Conservation (phyloP, 2,329 filamentous ascomycete species). For the Chalaropsis thielavioides region DNA sequence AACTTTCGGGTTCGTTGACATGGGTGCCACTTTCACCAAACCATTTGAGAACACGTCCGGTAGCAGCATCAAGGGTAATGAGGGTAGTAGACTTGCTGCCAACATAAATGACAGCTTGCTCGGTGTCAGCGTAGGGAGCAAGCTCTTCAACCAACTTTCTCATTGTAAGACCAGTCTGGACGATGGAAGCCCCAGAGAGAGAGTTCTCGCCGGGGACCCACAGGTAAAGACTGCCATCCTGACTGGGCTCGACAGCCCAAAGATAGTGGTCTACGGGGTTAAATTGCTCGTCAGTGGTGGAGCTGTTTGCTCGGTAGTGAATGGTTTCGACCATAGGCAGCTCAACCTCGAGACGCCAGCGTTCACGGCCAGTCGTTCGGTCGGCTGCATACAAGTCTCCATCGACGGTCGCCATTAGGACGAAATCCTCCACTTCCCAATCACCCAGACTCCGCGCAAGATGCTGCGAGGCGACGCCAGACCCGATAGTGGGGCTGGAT, state of each 20-base stretch:
- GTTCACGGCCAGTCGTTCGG: slow-evolving; percentile 66
- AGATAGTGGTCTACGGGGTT: slow-evolving; percentile 68
- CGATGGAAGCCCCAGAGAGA: slow-evolving; percentile 31
- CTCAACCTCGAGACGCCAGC: slow-evolving; percentile 74
- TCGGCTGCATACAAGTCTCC: slow-evolving; percentile 87
- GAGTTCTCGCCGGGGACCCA: slow-evolving; percentile 50
- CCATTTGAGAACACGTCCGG: slow-evolving; percentile 66
- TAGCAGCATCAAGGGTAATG: slow-evolving; percentile 76
- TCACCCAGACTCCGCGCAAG: slow-evolving; percentile 95
- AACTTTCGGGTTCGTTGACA: slow-evolving; percentile 58
- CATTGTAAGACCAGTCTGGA: slow-evolving; percentile 58
- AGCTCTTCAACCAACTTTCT: slow-evolving; percentile 78
- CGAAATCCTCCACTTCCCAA: slow-evolving; percentile 99
- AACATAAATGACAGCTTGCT: slow-evolving; percentile 72
- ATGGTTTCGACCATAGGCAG: slow-evolving; percentile 82
- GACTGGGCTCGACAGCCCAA: slow-evolving; percentile 88
- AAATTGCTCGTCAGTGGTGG: slow-evolving; percentile 43
- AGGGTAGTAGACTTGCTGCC: slow-evolving; percentile 83
- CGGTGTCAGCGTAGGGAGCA: slow-evolving; percentile 58
- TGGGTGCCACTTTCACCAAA: slow-evolving; percentile 63
- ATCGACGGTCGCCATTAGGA: slow-evolving; percentile 99
- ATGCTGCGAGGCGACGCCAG: slow-evolving; percentile 66
- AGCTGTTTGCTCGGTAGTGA: slow-evolving; percentile 59
- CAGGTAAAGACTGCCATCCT: slow-evolving; percentile 74
- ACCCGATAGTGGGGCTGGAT: slow-evolving; percentile 42